Evolutionary conservation across 1,284 basidiomycete species (phyloP), one percentile per base, ranked within the genome.

Genomic region (Ustilago shanxiensis): DNA sequence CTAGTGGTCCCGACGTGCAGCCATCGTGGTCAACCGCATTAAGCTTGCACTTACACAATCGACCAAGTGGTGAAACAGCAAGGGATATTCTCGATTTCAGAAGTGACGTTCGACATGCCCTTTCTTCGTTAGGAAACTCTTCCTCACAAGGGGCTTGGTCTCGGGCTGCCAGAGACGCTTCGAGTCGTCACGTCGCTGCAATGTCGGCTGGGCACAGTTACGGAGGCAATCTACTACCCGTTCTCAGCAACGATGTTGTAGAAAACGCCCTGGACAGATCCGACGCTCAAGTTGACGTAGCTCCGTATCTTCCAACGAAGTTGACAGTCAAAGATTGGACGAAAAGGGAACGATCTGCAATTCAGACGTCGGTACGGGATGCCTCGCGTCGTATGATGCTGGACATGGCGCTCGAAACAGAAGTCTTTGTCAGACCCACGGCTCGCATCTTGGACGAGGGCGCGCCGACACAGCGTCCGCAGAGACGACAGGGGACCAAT

Each of bases 371-470:
- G 24, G 18, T 76, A 18, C 24, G 29, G 9, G n/a, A 47, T 0
- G 68, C 73, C 5, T 41, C 60, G 18, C 35, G 22, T 16, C 60
- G 49, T 8, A 65, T 72, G 61, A 52, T 29, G 58, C n/a, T 68
- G 44, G 68, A 76, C 33, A 29, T 63, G 20, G 60, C 53, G 7
- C 65, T 76, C 26, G 68, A 76, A 47, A 10, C 57, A 7, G 64
- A 67, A 20, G n/a, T 69, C 24, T 76, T 71, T 39, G 53, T 72
- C 1, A 60, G 68, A 18, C 64, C 68, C 20, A 66, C 58, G 24
- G 68, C 57, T 11, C 61, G 68, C 22, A 44, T 72, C 9, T 26
- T 76, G 13, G 73, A 76, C 51, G 58, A 60, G 29, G 73, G 68
- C 7, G 68, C 63, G 5, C 57, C 65, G 16, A 61, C 52, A 18